Evolutionary conservation across 768 basidiomycete genomes (phyloP), one percentile per base, ranked within the genome.

Genomic region (Mycena kentingensis): DNA sequence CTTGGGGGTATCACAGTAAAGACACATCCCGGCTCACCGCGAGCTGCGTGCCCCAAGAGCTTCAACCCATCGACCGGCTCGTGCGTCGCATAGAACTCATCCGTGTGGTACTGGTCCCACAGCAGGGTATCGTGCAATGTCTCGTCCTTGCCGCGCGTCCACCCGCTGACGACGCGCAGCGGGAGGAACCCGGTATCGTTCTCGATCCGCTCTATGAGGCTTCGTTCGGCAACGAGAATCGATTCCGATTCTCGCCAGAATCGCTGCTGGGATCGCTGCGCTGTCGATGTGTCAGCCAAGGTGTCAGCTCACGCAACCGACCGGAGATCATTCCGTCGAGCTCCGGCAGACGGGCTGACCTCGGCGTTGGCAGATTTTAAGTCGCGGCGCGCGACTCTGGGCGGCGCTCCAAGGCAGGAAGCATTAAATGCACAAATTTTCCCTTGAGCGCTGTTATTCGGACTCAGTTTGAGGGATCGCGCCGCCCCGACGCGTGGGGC

Each of bases 121-220:
- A 5, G 10, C 21, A 53, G 22, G 19, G 48, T 49, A 2, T 41
- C 13, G 21, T 60, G 22, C 19, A 60, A 21, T 4, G 47, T 60
- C 34, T 60, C 57, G 21, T 49, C 21, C 43, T 58, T 58, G 7
- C 56, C 52, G 2, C 46, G 19, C n/a, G 25, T 27, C 56, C 56
- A 58, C 13, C 19, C 44, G 29, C 45, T 35, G 11, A 58, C 56
- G 16, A 49, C 1, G 6, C 47, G 51, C 25, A 22, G n/a, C 13
- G 52, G 56, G 22, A 58, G 36, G 37, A 58, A 58, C 35, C 46
- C 51, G 3, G 27, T n/a, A 28, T 35, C 51, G 12, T 53, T 13
- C 18, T 38, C 44, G 26, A 55, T 52, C 22, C 32, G 36, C 36
- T 31, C 39, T 4, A 16, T 38, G 2, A 51, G 26, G 15, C 43